These are phyloP conservation scores for Gossypium davidsonii DNA, from an alignment of 441 rosid species.

Conservation along the genomic window DNA sequence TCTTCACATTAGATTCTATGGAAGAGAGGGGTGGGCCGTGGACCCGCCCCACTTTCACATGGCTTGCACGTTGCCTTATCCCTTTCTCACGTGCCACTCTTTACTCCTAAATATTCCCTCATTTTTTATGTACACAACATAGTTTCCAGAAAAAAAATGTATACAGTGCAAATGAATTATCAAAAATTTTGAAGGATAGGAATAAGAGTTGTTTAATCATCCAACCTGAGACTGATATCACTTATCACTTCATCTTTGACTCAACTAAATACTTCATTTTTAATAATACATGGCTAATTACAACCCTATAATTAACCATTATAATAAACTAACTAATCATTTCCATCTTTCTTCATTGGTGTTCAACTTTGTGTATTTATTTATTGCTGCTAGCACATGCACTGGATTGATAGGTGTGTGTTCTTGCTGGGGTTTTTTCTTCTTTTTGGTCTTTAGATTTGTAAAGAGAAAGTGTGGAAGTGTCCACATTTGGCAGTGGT, in stretches of 20 bases:
- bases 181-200: too few relatives aligned
- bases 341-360: conserved; percentile 1
- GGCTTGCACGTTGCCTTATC: conserved; percentile 49
- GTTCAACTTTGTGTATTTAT: not conserved
- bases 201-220: too few relatives aligned
- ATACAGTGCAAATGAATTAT: too few relatives aligned
- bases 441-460: not conserved
- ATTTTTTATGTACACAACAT: too few relatives aligned
- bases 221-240: too few relatives aligned
- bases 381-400: conserved; percentile 11
- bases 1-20: conserved; percentile 21
- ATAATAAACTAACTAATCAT: not conserved
- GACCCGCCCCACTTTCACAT: conserved; percentile 39
- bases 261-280: too few relatives aligned
- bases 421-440: not conserved
- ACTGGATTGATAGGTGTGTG: conserved; percentile 3
- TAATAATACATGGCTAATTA: conserved; percentile 17
- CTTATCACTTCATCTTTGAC: too few relatives aligned
- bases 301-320: not conserved
- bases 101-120: conserved; percentile 29
- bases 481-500: conserved; percentile 10
- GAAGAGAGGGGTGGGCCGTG: conserved; percentile 32
- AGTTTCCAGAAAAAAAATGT: too few relatives aligned
- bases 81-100: conserved; percentile 36
- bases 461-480: not conserved